Evolutionary conservation across 768 basidiomycete genomes (phyloP), one percentile per base, ranked within the genome.

Genomic region (Termitomyces sp.): DNA sequence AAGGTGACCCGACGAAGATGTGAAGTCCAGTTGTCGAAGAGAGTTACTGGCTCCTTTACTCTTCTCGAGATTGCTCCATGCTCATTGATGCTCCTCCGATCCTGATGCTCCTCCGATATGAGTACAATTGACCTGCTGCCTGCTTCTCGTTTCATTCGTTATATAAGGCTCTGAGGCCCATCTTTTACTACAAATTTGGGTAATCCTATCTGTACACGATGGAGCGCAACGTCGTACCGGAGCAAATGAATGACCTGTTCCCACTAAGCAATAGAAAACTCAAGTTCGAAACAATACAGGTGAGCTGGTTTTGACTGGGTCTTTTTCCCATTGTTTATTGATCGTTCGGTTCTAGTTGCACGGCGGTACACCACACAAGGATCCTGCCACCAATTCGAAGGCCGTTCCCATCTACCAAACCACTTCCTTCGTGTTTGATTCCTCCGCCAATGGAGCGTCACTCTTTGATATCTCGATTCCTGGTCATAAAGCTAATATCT

Each of bases 381-480:
- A 84, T 63, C 72, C 79, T 0, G 67, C 80, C 4, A 82, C 82
- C 18, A 81, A 81, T 40, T 81, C 86, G 0, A 77, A 84, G 10
- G 86, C 86, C 1, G 79, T 80, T 2, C 85, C 85, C 0, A 87
- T 87, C 65, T 86, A 85, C 45, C 77, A 83, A 16, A 70, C 78
- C 14, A 78, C 83, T 2, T 77, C 77, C 45, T 86, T 79, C 57
- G 77, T 80, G 30, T 85, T 85, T 69, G 77, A 85, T 46, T 70
- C 83, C 59, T 79, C 62, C 3, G 57, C 61, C 76, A 20, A 73
- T 78, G 66, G 83, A 79, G 57, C 60, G 7, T 53, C 60, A 6
- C 57, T 59, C 7, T 61, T 59, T 33, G 54, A 61, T 45, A 52
- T 48, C 11, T 57, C 55, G 1, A 44, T 24, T n/a, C 52, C 49